Conservation (phyloP, 2,329 filamentous ascomycete species). For the Colletotrichum coccodes region DNA sequence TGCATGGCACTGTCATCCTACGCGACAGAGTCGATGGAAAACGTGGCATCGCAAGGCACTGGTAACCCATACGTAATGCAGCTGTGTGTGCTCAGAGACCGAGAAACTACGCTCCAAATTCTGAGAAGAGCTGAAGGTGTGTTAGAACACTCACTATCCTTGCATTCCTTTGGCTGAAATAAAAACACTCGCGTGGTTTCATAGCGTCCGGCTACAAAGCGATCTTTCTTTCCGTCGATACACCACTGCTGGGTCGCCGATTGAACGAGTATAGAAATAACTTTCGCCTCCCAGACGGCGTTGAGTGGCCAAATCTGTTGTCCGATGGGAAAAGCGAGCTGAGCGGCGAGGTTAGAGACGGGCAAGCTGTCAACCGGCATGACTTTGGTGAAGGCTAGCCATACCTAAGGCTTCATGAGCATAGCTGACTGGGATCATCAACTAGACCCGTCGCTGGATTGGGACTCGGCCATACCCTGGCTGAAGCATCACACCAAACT, state of each 20-base stretch:
- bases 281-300: conserved; percentile 44
- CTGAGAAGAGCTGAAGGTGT: conserved; percentile 54
- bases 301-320: conserved; percentile 8
- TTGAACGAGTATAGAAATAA: conserved; percentile 64
- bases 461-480: conserved; percentile 61
- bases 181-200: conserved; percentile 1
- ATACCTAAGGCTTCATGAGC: accelerated
- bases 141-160: conserved; percentile 12
- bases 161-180: background rate
- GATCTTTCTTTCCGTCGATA: conserved; percentile 64
- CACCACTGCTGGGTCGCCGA: conserved; percentile 61
- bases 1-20: conserved; percentile 60
- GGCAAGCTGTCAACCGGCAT: background rate
- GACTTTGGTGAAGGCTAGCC: background rate
- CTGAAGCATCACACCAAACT: conserved; percentile 56
- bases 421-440: background rate
- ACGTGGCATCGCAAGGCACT: conserved; percentile 52
- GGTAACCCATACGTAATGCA: conserved; percentile 57
- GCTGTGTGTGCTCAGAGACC: conserved; percentile 62
- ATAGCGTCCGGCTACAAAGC: conserved; percentile 53
- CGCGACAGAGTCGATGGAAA: conserved; percentile 55
- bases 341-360: background rate
- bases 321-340: conserved; percentile 34
- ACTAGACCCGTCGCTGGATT: conserved; percentile 39
- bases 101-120: conserved; percentile 51